phyloP scores from a whole-genome alignment of 2,329 filamentous ascomycete species.

The Sclerotinia nivalis region DNA sequence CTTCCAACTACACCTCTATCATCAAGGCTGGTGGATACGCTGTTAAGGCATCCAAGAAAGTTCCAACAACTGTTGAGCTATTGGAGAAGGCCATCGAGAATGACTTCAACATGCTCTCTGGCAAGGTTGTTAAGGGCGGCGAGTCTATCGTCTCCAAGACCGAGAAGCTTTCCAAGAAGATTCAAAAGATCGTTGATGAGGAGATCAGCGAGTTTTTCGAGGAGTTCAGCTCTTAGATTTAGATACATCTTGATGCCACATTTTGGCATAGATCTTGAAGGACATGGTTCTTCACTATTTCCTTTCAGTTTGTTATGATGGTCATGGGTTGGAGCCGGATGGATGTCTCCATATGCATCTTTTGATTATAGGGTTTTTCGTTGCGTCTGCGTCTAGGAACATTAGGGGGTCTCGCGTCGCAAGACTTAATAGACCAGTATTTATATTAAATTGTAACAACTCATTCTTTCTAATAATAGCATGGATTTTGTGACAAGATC shows the following conservation, averaged over 20 bases:
- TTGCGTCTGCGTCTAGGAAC: constrained; percentile 28
- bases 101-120: constrained; percentile 56
- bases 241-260: constrained; percentile 28
- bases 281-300: constrained; percentile 28
- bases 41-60: constrained; percentile 50
- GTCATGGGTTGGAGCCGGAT: constrained; percentile 37
- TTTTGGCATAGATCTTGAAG: constrained; percentile 31
- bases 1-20: constrained; percentile 85
- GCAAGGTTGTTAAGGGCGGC: constrained; percentile 56
- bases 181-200: constrained; percentile 61
- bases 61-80: constrained; percentile 58
- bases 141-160: constrained; percentile 57
- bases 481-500: too few species aligned
- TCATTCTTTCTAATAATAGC: constrained; percentile 15
- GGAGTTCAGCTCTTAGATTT: constrained; percentile 44
- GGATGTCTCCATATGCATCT: constrained; percentile 36
- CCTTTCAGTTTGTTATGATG: constrained; percentile 37
- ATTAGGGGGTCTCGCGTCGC: constrained; percentile 26
- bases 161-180: constrained; percentile 63
- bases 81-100: constrained; percentile 61
- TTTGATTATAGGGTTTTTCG: constrained; percentile 39
- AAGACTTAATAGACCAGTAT: constrained; percentile 32
- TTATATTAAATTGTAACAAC: constrained; percentile 27
- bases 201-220: constrained; percentile 61
- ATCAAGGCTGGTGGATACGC: constrained; percentile 72